These are phyloP conservation scores for Caloboletus inedulis DNA, from an alignment of 1,284 basidiomycete species.

Conservation along the genomic window DNA sequence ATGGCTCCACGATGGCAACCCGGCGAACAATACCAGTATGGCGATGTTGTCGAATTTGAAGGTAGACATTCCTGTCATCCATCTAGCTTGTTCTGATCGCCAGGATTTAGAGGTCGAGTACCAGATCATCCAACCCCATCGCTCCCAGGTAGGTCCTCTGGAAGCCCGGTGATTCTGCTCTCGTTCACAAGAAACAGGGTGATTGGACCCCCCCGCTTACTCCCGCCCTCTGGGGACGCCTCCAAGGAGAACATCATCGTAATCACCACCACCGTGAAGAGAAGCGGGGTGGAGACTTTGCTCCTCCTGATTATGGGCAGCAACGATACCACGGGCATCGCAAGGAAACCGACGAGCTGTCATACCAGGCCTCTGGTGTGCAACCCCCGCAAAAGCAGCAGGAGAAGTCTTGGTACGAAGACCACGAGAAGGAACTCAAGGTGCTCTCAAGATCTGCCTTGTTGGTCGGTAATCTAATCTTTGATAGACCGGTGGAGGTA, in stretches of 20 bases:
- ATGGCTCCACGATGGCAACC: slow-evolving; percentile 61
- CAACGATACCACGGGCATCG: slow-evolving; percentile 31
- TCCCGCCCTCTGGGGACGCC: slow-evolving; percentile 65
- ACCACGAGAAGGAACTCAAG: slow-evolving; percentile 57
- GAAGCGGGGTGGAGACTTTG: slow-evolving; percentile 17
- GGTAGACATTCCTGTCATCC: slow-evolving; percentile 36
- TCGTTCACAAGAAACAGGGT: slow-evolving; percentile 36
- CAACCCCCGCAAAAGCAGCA: slow-evolving; percentile 45
- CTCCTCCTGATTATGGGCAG: slow-evolving; percentile 29
- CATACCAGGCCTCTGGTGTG: slow-evolving; percentile 34
- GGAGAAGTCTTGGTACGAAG: slow-evolving; percentile 56
- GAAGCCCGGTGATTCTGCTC: not conserved
- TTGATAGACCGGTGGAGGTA: slow-evolving; percentile 59
- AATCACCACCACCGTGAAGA: slow-evolving; percentile 18
- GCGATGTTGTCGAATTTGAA: slow-evolving; percentile 56
- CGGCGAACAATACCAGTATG: slow-evolving; percentile 56
- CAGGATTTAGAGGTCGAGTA: slow-evolving; percentile 49
- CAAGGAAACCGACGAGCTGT: slow-evolving; percentile 25
- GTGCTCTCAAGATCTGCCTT: slow-evolving; percentile 32
- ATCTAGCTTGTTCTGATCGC: slow-evolving; percentile 13
- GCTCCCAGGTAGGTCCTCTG: slow-evolving; percentile 50
- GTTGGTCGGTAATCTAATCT: slow-evolving; percentile 3
- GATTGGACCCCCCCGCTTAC: slow-evolving; percentile 63
- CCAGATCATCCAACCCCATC: slow-evolving; percentile 69
- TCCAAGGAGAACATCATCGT: slow-evolving; percentile 36